Conservation (phyloP, 208 protist genomes). For the Leishmania lainsoni region DNA sequence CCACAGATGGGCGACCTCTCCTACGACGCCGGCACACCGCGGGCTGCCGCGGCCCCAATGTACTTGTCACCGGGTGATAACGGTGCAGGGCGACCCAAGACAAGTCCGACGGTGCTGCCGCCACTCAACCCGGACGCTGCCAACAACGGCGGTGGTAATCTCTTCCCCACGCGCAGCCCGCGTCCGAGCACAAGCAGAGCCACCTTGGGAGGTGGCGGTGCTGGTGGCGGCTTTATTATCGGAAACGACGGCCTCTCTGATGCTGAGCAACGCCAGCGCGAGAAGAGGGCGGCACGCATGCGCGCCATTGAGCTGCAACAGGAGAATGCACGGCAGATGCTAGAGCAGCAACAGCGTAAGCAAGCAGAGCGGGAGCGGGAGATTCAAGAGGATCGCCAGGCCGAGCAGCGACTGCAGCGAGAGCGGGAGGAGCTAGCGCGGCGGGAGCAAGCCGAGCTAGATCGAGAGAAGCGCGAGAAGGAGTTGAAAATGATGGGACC, state of each 20-base stretch:
- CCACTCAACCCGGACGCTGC: conserved; percentile 2
- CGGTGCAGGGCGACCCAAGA: conserved; percentile 6
- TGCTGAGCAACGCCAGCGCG: conserved; percentile 22
- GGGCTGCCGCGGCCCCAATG: conserved; percentile 8
- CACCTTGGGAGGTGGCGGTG: conserved; percentile 2
- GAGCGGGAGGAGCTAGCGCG: conserved; percentile 52
- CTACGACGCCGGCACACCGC: neutral
- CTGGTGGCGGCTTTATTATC: conserved; percentile 18
- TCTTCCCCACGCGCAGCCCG: conserved; percentile 6
- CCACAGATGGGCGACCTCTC: neutral
- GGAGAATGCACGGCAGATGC: conserved; percentile 71
- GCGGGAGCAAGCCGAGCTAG: conserved; percentile 54
- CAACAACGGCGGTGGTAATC: neutral
- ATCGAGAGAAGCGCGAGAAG: conserved; percentile 46
- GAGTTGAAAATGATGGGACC: conserved; percentile 46
- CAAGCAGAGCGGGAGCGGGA: conserved; percentile 45
- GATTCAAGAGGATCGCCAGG: conserved; percentile 39
- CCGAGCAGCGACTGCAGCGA: conserved; percentile 47
- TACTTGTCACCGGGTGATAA: conserved; percentile 12
- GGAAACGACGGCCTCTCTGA: conserved; percentile 34
- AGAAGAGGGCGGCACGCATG: conserved; percentile 41
- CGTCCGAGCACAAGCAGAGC: conserved; percentile 18
- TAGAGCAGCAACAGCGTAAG: conserved; percentile 53
- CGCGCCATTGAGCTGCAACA: conserved; percentile 71
- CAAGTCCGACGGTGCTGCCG: conserved; percentile 24